Evolutionary conservation across 805 yeast genomes (phyloP).

Genomic region (Yarrowia sp.): DNA sequence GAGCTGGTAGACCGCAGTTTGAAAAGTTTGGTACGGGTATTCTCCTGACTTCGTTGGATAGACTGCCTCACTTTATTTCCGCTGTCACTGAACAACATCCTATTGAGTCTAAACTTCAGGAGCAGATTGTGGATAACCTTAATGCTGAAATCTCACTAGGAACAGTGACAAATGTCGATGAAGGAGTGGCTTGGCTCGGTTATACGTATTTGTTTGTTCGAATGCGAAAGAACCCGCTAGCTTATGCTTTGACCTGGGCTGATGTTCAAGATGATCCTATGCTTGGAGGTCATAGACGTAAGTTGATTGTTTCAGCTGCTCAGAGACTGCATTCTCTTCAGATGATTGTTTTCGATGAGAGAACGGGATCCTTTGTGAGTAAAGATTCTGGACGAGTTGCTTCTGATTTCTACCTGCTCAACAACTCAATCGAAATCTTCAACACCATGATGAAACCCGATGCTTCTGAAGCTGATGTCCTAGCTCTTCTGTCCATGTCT

Average conservation of each 20-base stretch:
- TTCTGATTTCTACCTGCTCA: conserved; percentile 84
- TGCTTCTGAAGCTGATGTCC: conserved; percentile 88
- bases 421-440: conserved; percentile 84
- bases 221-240: conserved; percentile 91
- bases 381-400: conserved; percentile 94
- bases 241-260: conserved; percentile 86
- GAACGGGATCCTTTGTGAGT: conserved; percentile 70
- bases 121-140: conserved; percentile 81
- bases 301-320: conserved; percentile 77
- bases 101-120: conserved; percentile 79
- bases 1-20: conserved; percentile 99
- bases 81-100: conserved; percentile 92
- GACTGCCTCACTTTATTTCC: conserved; percentile 83
- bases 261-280: conserved; percentile 82
- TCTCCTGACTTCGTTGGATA: conserved; percentile 76
- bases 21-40: conserved; percentile 92
- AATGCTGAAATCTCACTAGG: conserved; percentile 97
- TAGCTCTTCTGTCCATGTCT: conserved; percentile 86
- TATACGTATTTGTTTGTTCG: conserved; percentile 92
- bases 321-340: conserved; percentile 78
- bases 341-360: conserved; percentile 90
- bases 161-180: conserved; percentile 89
- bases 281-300: conserved; percentile 67
- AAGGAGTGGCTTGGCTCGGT: conserved; percentile 97
- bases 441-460: conserved; percentile 77